Base-by-base conservation (phyloP, 352 stramenopile species). In the Globisporangium paroecandrum region DNA sequence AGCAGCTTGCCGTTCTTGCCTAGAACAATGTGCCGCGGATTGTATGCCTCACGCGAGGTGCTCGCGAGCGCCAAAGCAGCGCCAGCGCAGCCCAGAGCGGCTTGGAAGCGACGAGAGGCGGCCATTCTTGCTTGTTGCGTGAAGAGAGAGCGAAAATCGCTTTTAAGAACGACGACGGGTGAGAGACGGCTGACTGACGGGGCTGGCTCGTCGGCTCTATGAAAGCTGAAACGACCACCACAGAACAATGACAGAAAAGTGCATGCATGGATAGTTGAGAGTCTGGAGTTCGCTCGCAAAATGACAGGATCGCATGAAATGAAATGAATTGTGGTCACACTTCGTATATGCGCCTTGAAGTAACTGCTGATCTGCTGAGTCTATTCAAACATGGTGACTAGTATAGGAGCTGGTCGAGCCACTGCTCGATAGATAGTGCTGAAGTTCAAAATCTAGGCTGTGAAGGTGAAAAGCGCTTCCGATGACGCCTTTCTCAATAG, bases 1-100 rank as follows among this genome's bases (percentile, higher is more conserved):
- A 64, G 58, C 18, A 84, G 69, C 41, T 72, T 74, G 41, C 75
- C 77, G 25, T 81, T 73, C 9, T 64, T 72, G 4, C 71, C 71
- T 3, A 84, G 66, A 56, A 84, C 77, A 27, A 84, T 71, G 46
- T 74, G 57, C 56, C 72, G 73, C 15, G 70, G 56, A 29, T 81
- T 73, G 47, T 70, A 71, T 22, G 66, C 13, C 20, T 41, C n/a
- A 8, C 49, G 15, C 4, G 25, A 43, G 20, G 27, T 13, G 38
- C 13, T 47, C 38, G 18, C 55, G 29, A 60, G 29, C 55, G 9
- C 55, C 29, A 60, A 18, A 13, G 29, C 9, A 15, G 25, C 54
- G 12, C 54, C 34, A n/a, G 27, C 53, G 38, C 54, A 60, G 8
- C 27, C 29, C 18, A 60, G 55, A 10, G 24, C 18, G 18, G 1